Evolutionary conservation across 2,329 filamentous ascomycete genomes (phyloP).

Genomic region (Aspergillus unguis): DNA sequence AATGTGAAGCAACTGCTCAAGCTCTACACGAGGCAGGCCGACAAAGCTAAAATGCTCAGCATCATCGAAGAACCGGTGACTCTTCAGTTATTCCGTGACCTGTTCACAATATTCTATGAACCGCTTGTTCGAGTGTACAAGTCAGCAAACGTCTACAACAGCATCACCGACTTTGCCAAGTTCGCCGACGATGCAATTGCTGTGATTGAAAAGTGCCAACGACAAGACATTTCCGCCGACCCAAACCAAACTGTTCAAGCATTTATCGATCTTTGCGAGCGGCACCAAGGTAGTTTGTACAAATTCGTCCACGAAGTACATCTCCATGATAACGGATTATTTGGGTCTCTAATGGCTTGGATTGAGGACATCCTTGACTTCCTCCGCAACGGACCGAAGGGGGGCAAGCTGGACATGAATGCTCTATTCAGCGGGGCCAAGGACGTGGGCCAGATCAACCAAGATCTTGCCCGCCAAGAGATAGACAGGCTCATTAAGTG

Average conservation of each 20-base stretch:
- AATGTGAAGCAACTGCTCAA: constrained; percentile 94
- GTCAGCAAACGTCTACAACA: constrained; percentile 96
- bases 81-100: constrained; percentile 87
- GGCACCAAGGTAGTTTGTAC: constrained; percentile 96
- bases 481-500: constrained; percentile 84
- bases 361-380: constrained; percentile 94
- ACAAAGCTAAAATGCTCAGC: constrained; percentile 95
- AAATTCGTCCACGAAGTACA: constrained; percentile 99
- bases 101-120: constrained; percentile 99
- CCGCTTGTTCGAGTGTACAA: constrained; percentile 96
- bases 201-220: constrained; percentile 66
- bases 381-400: constrained; percentile 75
- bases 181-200: constrained; percentile 92
- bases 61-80: constrained; percentile 98
- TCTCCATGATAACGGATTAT: constrained; percentile 91
- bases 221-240: constrained; percentile 83
- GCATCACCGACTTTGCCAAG: constrained; percentile 89
- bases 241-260: constrained; percentile 97
- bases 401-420: constrained; percentile 90
- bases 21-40: constrained; percentile 81
- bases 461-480: constrained; percentile 68
- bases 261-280: constrained; percentile 93
- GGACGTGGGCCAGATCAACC: constrained; percentile 65
- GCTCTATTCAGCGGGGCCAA: constrained; percentile 81
- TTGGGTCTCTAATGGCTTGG: constrained; percentile 95